Percentiles rank a stretch among this genome's conserved stretches.
Conservation (phyloP, 176 grass and related monocot species). For the Alloteropsis semialata region DNA sequence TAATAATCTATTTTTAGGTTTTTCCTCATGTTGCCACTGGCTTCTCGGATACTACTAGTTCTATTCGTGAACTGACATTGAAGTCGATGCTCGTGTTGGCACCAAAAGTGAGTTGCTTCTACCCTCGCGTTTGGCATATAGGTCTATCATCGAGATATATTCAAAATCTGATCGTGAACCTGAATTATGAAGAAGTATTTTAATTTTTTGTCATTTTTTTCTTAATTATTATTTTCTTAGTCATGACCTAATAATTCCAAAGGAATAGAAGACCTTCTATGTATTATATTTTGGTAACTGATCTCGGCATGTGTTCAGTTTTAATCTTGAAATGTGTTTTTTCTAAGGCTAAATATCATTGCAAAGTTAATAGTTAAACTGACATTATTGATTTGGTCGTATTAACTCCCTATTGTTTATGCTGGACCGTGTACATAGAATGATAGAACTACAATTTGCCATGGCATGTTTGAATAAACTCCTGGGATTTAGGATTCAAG, state of each 20-base stretch:
- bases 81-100: slow-evolving; percentile 97
- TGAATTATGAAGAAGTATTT: background rate
- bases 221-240: background rate
- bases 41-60: slow-evolving; percentile 92
- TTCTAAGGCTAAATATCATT: background rate
- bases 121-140: slow-evolving; percentile 7
- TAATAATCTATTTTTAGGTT: slow-evolving; percentile 57
- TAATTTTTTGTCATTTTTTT: background rate
- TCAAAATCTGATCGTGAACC: background rate
- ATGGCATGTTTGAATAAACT: slow-evolving; percentile 13
- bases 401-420: background rate
- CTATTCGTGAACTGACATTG: slow-evolving; percentile 90
- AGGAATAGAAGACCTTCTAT: background rate
- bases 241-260: background rate
- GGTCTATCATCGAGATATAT: background rate
- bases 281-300: background rate
- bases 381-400: background rate
- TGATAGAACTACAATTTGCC: no score
- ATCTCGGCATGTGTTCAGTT: background rate
- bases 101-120: slow-evolving; percentile 73
- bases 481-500: background rate
- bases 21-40: slow-evolving; percentile 96
- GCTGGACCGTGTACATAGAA: no score
- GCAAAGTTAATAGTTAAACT: background rate
- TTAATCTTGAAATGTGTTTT: background rate